Base-by-base conservation (phyloP, 345 rosid species). In the Brassica carinata region DNA sequence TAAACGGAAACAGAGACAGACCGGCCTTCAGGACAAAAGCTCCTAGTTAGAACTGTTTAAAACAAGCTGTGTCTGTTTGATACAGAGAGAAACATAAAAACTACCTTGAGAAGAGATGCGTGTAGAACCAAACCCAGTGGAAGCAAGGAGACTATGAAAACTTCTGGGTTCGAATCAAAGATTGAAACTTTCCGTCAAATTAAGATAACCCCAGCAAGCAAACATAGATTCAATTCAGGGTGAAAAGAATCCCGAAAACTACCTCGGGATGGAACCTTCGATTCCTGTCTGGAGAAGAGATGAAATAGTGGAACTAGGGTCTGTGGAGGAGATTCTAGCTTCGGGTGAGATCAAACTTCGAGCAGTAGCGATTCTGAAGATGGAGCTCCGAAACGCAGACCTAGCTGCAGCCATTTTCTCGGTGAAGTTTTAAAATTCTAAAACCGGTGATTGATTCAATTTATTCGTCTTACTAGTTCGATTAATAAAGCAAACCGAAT, bases 31-130 rank as follows among this genome's bases (percentile, higher is more conserved):
- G 33, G 48, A 69, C 1, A 38, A 10, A 64, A 18, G 34, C 5
- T 53, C 40, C 13, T 11, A 26, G 36, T 62, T 29, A 67, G 30
- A 67, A 1, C 0, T 0, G 43, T n/a, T 53, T 5, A 43, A 43
- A 43, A 19, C 59, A 67, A 69, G 26, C 26, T 23, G 58, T 43
- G n/a, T 15, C 11, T 40, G 2, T 58, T 23, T 3, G 30, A 70
- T 67, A 58, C 5, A 67, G 38, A 57, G 38, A 57, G 77, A 61
- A 51, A 74, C 14, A 8, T 9, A 23, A 23, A 19, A 69, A 68
- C 43, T 77, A 93, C 94, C 96, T 86, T 87, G 86, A 36, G n/a
- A 61, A 33, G 87, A 87, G 48, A 43, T 76, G 33, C 85, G 89
- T 80, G 81, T 88, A 69, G 96, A 66, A 17, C 14, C 14, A 33